phyloP scores from a whole-genome alignment of 768 basidiomycete species.

The Mycena vitilis region DNA sequence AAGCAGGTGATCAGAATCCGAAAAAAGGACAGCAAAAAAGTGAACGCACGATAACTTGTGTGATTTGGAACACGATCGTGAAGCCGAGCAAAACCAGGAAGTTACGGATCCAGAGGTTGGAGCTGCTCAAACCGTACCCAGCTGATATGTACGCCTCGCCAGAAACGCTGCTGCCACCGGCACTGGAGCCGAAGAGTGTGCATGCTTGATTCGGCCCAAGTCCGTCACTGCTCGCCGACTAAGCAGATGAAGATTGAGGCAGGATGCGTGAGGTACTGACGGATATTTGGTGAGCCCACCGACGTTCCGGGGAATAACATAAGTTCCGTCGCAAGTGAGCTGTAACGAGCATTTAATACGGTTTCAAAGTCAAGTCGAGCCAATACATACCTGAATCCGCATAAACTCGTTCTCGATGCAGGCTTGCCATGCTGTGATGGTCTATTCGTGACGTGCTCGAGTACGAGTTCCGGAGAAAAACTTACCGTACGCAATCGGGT shows the following conservation, averaged over 20 bases:
- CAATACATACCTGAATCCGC: slow-evolving; percentile 65
- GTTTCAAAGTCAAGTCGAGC: slow-evolving; percentile 24
- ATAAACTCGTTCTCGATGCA: slow-evolving; percentile 90
- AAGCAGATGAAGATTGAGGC: slow-evolving; percentile 34
- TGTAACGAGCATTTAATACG: slow-evolving; percentile 39
- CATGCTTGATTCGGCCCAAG: slow-evolving; percentile 81
- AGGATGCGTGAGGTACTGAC: slow-evolving; percentile 50
- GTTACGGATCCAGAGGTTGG: slow-evolving; percentile 74
- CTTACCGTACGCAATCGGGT: slow-evolving; percentile 80
- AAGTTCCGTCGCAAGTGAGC: slow-evolving; percentile 74
- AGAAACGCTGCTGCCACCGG: slow-evolving; percentile 65
- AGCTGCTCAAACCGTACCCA: slow-evolving; percentile 59
- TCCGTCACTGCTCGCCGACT: slow-evolving; percentile 49
- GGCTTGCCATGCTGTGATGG: slow-evolving; percentile 71
- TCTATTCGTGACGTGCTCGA: slow-evolving; percentile 3
- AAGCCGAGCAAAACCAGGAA: slow-evolving; percentile 79
- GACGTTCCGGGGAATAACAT: slow-evolving; percentile 74
- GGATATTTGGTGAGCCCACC: slow-evolving; percentile 70
- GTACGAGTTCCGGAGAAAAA: background rate
- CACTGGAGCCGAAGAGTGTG: slow-evolving; percentile 73
- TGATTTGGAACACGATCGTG: slow-evolving; percentile 74
- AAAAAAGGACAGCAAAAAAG: background rate
- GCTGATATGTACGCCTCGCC: slow-evolving; percentile 73
- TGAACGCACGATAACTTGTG: slow-evolving; percentile 66
- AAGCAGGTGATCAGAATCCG: background rate